These are phyloP conservation scores for Saccharomycopsis sp. DNA, from an alignment of 805 yeast species.

Conservation along the genomic window DNA sequence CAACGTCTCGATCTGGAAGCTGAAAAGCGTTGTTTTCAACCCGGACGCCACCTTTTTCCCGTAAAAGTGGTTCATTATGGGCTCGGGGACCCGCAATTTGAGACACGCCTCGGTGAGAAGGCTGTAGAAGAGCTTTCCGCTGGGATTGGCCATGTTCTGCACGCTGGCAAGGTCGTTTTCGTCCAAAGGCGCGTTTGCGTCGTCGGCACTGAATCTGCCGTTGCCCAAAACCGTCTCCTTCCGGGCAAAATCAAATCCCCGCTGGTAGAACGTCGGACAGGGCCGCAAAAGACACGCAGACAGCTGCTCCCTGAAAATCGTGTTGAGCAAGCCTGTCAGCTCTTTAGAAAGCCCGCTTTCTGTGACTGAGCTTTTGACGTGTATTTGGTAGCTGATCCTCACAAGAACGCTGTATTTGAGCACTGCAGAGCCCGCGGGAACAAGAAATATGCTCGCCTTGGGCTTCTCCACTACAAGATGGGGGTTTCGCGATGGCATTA, in stretches of 20 bases:
- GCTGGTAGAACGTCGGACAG: constrained; percentile 18
- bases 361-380: neutral
- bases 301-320: neutral
- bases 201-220: neutral
- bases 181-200: neutral
- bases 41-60: neutral
- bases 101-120: constrained; percentile 17
- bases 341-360: neutral
- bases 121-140: constrained; percentile 17
- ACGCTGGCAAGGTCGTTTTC: constrained; percentile 4
- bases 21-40: constrained; percentile 36
- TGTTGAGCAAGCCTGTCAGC: neutral
- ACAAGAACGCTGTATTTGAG: neutral
- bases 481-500: neutral
- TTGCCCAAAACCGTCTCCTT: neutral
- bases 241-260: constrained; percentile 17
- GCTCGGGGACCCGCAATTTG: constrained; percentile 7
- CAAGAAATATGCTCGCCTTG: neutral
- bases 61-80: neutral
- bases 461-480: neutral
- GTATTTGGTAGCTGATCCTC: neutral
- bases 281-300: neutral
- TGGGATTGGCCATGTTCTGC: constrained; percentile 12
- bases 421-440: neutral
- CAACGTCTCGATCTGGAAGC: constrained; percentile 49